Conservation (phyloP, 176 grass and related monocot species). For the Aegilops bicornis region DNA sequence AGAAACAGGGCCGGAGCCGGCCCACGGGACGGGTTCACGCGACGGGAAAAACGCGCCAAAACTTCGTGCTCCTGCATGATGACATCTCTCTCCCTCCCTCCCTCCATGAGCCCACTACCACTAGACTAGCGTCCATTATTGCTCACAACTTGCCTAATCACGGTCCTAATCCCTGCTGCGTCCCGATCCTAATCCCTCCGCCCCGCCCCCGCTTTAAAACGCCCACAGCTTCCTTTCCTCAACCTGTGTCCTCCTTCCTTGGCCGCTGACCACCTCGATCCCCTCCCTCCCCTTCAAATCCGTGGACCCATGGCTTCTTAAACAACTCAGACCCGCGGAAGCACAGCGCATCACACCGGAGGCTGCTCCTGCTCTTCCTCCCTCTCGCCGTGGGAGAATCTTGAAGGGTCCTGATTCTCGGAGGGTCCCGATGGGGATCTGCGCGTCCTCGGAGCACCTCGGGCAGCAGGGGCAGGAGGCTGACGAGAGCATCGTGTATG, state of each 20-base stretch:
- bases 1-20: neutral
- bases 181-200: neutral
- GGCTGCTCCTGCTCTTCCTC: neutral
- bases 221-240: neutral
- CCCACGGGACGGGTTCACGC: neutral
- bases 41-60: neutral
- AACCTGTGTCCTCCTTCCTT: neutral
- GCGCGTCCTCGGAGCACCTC: conserved; percentile 51
- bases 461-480: conserved; percentile 33
- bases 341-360: neutral
- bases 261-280: neutral
- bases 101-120: neutral
- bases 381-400: neutral
- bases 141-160: neutral
- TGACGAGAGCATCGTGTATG: conserved; percentile 78
- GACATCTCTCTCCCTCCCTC: neutral
- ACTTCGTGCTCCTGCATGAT: neutral
- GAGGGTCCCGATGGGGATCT: conserved; percentile 57
- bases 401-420: neutral
- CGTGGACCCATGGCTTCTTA: neutral
- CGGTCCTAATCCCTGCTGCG: neutral
- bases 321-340: no score
- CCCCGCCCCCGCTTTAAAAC: conserved; percentile 6
- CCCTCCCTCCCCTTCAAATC: neutral
- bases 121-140: conserved; percentile 2